phyloP scores from a whole-genome alignment of 805 yeast genomes.

The Myxozyma melibiosi region DNA sequence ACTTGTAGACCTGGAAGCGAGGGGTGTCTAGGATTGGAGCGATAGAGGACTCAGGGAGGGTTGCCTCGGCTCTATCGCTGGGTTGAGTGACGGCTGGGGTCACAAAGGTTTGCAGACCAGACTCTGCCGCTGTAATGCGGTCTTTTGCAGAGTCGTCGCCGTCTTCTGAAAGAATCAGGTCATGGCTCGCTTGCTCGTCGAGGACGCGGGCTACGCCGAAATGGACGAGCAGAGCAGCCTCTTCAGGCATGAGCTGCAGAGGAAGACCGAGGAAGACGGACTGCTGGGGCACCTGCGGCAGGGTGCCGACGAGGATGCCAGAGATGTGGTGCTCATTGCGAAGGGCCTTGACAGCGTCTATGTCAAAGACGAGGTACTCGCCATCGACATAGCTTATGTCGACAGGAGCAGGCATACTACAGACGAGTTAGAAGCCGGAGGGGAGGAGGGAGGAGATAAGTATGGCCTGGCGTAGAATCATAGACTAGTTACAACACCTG shows the following conservation, averaged over 20 bases:
- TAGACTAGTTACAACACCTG: constrained; percentile 25
- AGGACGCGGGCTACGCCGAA: constrained; percentile 44
- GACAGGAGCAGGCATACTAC: not conserved
- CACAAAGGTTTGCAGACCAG: not conserved
- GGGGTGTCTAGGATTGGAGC: constrained; percentile 18
- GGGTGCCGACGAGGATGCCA: constrained; percentile 80
- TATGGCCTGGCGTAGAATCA: not conserved
- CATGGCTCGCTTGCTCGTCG: constrained; percentile 45
- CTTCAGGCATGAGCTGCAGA: constrained; percentile 70
- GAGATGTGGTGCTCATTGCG: constrained; percentile 62
- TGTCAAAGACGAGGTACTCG: constrained; percentile 31
- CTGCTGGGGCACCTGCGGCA: constrained; percentile 92
- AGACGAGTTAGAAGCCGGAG: not conserved
- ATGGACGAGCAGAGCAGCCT: constrained; percentile 62
- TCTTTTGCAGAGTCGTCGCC: constrained; percentile 2
- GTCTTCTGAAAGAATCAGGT: constrained; percentile 2
- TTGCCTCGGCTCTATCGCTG: not conserved
- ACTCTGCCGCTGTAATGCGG: not conserved
- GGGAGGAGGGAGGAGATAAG: not conserved
- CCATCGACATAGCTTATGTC: constrained; percentile 28
- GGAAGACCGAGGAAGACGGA: constrained; percentile 87
- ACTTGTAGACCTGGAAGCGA: constrained; percentile 45
- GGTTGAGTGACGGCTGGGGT: constrained; percentile 9
- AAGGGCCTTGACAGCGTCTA: constrained; percentile 51
- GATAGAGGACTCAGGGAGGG: constrained; percentile 6